Conservation (phyloP, 805 yeast species). For the Monosporozyma yasuniensis region DNA sequence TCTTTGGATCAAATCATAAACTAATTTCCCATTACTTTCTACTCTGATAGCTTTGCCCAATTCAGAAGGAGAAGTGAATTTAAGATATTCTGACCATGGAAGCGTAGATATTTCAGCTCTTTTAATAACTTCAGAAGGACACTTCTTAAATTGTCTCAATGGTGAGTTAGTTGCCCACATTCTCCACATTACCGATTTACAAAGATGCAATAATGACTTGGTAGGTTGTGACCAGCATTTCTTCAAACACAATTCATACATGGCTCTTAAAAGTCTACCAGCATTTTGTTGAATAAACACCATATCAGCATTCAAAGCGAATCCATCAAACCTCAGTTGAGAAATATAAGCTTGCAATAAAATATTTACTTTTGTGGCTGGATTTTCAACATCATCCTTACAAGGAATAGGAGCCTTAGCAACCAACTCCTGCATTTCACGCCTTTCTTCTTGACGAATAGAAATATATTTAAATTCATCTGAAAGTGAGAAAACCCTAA, state of each 20-base stretch:
- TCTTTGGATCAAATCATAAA: constrained; percentile 50
- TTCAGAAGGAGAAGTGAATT: constrained; percentile 57
- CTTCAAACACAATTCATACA: constrained; percentile 63
- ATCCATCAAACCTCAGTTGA: constrained; percentile 65
- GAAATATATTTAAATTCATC: constrained; percentile 81
- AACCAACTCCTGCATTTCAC: constrained; percentile 58
- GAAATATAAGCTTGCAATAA: constrained; percentile 85
- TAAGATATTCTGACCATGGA: constrained; percentile 73
- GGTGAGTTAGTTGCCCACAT: constrained; percentile 85
- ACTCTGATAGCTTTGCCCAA: constrained; percentile 74
- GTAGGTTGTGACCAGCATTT: constrained; percentile 67
- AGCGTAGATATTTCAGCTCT: constrained; percentile 71
- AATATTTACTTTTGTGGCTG: constrained; percentile 69
- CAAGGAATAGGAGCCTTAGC: constrained; percentile 83
- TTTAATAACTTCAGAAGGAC: constrained; percentile 60
- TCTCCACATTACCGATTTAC: constrained; percentile 72
- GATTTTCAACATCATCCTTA: constrained; percentile 59
- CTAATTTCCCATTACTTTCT: constrained; percentile 53
- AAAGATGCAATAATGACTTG: constrained; percentile 47
- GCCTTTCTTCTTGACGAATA: constrained; percentile 76
- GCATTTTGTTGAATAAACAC: constrained; percentile 88
- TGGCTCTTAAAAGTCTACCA: constrained; percentile 76
- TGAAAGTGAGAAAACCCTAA: constrained; percentile 68
- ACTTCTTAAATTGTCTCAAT: constrained; percentile 68
- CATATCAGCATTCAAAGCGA: constrained; percentile 90